These are phyloP conservation scores for Avena sativa DNA, from an alignment of 176 grass and related monocot species.

Conservation along the genomic window DNA sequence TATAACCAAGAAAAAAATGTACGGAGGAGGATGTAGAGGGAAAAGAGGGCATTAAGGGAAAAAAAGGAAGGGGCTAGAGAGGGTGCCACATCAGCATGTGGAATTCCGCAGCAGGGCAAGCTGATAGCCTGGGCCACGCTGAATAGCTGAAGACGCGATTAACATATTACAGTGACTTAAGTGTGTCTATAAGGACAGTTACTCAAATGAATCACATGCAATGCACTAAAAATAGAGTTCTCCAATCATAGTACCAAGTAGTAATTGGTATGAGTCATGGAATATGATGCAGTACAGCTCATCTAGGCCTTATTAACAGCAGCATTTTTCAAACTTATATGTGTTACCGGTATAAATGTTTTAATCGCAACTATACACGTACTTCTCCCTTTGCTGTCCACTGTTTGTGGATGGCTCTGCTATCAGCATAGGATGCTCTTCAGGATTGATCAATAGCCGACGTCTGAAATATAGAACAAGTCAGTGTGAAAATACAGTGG, in stretches of 20 bases:
- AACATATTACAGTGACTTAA: neutral
- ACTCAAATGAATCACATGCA: neutral
- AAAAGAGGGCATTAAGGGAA: neutral
- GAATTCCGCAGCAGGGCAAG: neutral
- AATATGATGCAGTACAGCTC: no score
- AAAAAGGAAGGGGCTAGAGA: neutral
- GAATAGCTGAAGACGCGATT: neutral
- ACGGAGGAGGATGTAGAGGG: neutral
- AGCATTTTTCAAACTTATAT: neutral
- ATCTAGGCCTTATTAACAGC: conserved; percentile 6
- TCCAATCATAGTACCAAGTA: no score
- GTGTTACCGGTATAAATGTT: neutral
- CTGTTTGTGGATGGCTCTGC: conserved; percentile 90
- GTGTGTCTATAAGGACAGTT: neutral
- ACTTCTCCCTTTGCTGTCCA: conserved; percentile 92
- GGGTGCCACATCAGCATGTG: neutral
- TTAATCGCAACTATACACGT: conserved; percentile 16
- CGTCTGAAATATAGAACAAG: conserved; percentile 57
- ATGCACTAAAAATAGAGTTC: no score
- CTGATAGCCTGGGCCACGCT: neutral
- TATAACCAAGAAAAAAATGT: neutral
- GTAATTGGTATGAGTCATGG: no score
- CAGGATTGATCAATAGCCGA: conserved; percentile 90
- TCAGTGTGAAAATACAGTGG: neutral
- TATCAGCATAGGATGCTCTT: conserved; percentile 97